A percentile compares a stretch with the other conserved stretches of the same genome.
Conservation (phyloP, 441 rosid species). For the Mallotus repandus region DNA sequence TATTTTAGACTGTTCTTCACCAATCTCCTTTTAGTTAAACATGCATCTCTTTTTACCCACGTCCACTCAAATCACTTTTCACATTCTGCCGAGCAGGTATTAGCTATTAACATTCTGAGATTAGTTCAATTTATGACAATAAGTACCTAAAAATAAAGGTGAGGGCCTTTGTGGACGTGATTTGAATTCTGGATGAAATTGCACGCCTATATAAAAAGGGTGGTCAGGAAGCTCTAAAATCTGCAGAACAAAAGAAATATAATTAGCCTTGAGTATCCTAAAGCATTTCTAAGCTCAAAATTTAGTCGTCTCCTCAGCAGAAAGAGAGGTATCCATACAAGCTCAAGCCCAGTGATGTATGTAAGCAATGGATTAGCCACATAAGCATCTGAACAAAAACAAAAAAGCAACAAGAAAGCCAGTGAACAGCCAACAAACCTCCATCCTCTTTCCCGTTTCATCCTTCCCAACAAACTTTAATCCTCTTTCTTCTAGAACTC, state of each 20-base stretch:
- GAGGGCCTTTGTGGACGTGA: conserved; percentile 95
- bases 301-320: not conserved
- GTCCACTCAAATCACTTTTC: not conserved
- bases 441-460: conserved; percentile 88
- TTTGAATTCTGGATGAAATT: conserved; percentile 99
- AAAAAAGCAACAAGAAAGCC: conserved; percentile 3
- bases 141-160: conserved; percentile 72
- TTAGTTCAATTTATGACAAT: not conserved
- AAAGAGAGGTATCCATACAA: not conserved
- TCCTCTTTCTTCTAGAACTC: conserved; percentile 69
- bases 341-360: conserved; percentile 14
- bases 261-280: conserved; percentile 1
- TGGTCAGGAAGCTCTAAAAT: conserved; percentile 72
- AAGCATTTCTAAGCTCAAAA: not conserved
- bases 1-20: not conserved
- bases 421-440: conserved; percentile 37
- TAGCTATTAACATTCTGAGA: not conserved
- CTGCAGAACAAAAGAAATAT: conserved; percentile 36
- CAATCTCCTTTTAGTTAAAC: not conserved
- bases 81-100: not conserved
- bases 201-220: conserved; percentile 84
- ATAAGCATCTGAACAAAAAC: not conserved
- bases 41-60: not conserved
- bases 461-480: conserved; percentile 85
- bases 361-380: not conserved